Base-by-base conservation (phyloP, 2,329 filamentous ascomycete species). In the Knufia fluminis region DNA sequence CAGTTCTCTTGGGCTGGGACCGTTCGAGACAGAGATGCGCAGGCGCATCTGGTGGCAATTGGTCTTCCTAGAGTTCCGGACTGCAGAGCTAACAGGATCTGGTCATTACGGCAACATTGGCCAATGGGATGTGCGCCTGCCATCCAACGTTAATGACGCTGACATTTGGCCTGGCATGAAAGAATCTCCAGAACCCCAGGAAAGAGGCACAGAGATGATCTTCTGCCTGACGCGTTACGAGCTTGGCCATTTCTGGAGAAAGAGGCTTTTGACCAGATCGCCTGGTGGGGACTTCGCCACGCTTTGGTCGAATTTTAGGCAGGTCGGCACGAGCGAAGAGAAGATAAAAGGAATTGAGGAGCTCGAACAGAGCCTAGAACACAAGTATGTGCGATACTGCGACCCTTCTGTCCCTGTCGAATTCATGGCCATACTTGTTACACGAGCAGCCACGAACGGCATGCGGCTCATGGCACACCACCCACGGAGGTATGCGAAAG, bases 191-290 rank as follows among this genome's bases (percentile, higher is more conserved):
- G 54, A 60, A 14, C 65, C 73, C 17, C 69, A 70, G 17, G 67
- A 70, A 24, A 74, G 74, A 0, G 69, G 68, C 26, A 78, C 77
- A 0, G 78, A 81, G 36, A 9, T 68, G 80, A 54, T 73, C 77
- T 2, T 77, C 74, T 3, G 80, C 82, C 59, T 77, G 79, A 51
- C 78, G 80, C 59, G 79, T 76, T 1, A 77, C 75, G 39, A 79
- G 81, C 53, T 75, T 75, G 8, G 77, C 73, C 1, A 79, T 82
- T 46, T 62, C 71, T 10, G 71, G 76, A 53, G 40, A 20, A 19
- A 17, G 24, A 57, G 58, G 4, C 38, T 57, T 1, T 53, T 56
- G 22, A 51, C 58, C n/a, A 56, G 54, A 26, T 49, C 61, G 28
- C 47, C 26, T 52, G 52, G n/a, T 31, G 60, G 9, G 50, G 58